Conservation (phyloP, 2,329 filamentous ascomycete genomes). For the Cadophora malorum region DNA sequence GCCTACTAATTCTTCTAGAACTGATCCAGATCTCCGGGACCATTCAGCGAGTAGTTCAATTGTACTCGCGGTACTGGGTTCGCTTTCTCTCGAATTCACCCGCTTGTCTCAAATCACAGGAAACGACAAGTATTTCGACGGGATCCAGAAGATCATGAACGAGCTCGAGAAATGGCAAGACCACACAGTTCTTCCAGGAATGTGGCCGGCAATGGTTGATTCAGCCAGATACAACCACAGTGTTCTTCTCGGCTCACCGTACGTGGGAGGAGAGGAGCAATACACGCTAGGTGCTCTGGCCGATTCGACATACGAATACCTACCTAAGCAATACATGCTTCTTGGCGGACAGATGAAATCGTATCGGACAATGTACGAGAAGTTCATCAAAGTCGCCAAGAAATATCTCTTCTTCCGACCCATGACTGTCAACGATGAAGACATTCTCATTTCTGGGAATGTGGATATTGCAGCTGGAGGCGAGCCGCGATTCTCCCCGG, state of each 20-base stretch:
- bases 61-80: slow-evolving; percentile 64
- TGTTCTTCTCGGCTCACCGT: slow-evolving; percentile 48
- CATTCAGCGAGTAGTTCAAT: slow-evolving; percentile 60
- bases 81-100: slow-evolving; percentile 67
- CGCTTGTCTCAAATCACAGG: slow-evolving; percentile 67
- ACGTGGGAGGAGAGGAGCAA: slow-evolving; percentile 60
- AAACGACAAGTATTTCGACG: slow-evolving; percentile 67
- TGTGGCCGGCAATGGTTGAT: slow-evolving; percentile 66
- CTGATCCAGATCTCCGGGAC: slow-evolving; percentile 55
- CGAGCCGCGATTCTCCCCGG: slow-evolving; percentile 51
- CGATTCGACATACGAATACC: slow-evolving; percentile 69
- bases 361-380: slow-evolving; percentile 51
- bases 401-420: slow-evolving; percentile 54
- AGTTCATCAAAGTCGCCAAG: slow-evolving; percentile 54
- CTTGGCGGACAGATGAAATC: slow-evolving; percentile 38
- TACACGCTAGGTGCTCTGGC: slow-evolving; percentile 63
- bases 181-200: slow-evolving; percentile 62
- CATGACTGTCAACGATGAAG: slow-evolving; percentile 48
- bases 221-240: slow-evolving; percentile 48
- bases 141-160: slow-evolving; percentile 62
- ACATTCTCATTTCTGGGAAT: slow-evolving; percentile 58
- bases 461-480: slow-evolving; percentile 50
- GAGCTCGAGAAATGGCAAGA: slow-evolving; percentile 62
- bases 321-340: slow-evolving; percentile 55
- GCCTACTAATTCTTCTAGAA: slow-evolving; percentile 25